phyloP scores from a whole-genome alignment of 345 rosid genomes.

The Arabidopsis suecica region DNA sequence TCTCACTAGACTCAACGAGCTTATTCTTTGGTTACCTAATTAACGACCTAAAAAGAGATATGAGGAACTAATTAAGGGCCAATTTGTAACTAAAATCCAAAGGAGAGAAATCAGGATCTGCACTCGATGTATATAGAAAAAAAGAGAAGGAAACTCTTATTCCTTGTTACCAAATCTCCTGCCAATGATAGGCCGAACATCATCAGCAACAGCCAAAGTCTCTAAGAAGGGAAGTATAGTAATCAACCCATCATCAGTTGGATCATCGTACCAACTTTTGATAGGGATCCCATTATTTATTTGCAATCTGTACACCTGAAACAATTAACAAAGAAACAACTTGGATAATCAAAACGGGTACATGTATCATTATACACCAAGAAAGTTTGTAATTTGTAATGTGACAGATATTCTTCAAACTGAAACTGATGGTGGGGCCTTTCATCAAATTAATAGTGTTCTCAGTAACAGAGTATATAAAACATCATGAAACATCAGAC shows the following conservation, averaged over 20 bases:
- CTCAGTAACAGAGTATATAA: conserved; percentile 8
- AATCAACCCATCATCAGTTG: conserved; percentile 79
- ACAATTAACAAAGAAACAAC: conserved; percentile 33
- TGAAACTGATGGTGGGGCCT: conserved; percentile 22
- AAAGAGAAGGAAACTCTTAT: conserved; percentile 39
- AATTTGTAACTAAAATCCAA: conserved; percentile 34
- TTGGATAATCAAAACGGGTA: conserved; percentile 19
- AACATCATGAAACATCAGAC: conserved; percentile 17
- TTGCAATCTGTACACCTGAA: conserved; percentile 94
- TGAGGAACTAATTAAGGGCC: conserved; percentile 37
- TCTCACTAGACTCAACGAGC: conserved; percentile 35
- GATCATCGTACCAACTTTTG: conserved; percentile 94
- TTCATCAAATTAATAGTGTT: not conserved
- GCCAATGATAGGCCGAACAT: conserved; percentile 92
- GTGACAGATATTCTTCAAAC: conserved; percentile 4
- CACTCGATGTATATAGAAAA: conserved; percentile 41
- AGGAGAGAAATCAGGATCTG: conserved; percentile 39
- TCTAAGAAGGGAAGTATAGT: conserved; percentile 93
- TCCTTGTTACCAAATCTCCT: conserved; percentile 74
- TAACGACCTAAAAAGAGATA: conserved; percentile 41
- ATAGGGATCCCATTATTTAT: conserved; percentile 96
- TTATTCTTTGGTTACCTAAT: conserved; percentile 46
- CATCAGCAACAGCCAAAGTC: conserved; percentile 79
- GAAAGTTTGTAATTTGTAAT: not conserved
- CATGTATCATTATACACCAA: conserved; percentile 8